Evolutionary conservation across 2,329 filamentous ascomycete species (phyloP).

Genomic region (Aspergillus sclerotialis): DNA sequence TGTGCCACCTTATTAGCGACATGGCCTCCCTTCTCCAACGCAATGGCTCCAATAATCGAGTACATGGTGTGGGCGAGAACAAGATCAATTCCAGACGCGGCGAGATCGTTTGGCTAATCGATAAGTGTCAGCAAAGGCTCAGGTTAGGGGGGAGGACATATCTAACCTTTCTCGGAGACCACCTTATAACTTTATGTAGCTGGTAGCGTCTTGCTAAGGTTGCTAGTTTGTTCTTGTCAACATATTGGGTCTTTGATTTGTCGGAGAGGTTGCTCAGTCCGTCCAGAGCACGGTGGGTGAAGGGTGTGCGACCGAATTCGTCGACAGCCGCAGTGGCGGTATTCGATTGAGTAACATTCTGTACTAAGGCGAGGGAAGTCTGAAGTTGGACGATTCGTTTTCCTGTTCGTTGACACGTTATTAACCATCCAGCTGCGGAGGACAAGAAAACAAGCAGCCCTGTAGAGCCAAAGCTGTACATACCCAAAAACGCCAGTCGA

Average conservation of each 20-base stretch:
- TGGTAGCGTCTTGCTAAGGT: constrained; percentile 64
- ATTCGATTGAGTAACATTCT: constrained; percentile 32
- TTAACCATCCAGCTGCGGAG: too few relatives aligned
- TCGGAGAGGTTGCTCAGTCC: constrained; percentile 66
- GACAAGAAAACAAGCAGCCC: too few relatives aligned
- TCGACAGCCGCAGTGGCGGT: constrained; percentile 32
- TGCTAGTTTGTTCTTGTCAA: constrained; percentile 60
- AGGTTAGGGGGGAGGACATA: too few relatives aligned
- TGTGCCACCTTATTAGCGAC: constrained; percentile 67
- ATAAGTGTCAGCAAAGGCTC: constrained; percentile 2
- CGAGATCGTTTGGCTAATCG: constrained; percentile 62
- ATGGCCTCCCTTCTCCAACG: constrained; percentile 78
- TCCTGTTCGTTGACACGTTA: constrained; percentile 43
- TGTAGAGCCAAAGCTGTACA: too few relatives aligned
- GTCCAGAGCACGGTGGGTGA: constrained; percentile 61
- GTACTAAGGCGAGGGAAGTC: constrained; percentile 55
- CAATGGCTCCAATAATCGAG: constrained; percentile 79
- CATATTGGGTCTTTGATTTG: constrained; percentile 53
- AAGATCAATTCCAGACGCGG: constrained; percentile 64
- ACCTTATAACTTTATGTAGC: constrained; percentile 69
- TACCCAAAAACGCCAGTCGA: constrained; percentile 81
- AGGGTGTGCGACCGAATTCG: constrained; percentile 55
- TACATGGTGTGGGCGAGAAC: constrained; percentile 73
- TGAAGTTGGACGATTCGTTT: constrained; percentile 60
- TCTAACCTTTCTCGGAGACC: constrained; percentile 75